These are phyloP conservation scores for Microcos paniculata DNA, from an alignment of 345 rosid genomes.

Conservation along the genomic window DNA sequence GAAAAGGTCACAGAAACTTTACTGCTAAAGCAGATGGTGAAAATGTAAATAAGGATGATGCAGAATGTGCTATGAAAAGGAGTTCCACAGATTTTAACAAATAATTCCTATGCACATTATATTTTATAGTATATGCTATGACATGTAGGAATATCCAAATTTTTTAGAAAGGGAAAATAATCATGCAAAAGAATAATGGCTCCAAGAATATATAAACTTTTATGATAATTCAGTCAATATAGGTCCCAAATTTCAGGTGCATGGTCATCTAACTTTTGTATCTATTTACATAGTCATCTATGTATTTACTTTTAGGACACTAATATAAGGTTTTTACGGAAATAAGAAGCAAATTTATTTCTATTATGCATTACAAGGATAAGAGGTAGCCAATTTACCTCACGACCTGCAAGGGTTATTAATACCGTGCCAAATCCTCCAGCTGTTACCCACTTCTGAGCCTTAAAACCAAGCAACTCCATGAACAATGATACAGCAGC, in stretches of 20 bases:
- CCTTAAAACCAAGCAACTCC: slow-evolving; percentile 92
- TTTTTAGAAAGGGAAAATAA: background rate
- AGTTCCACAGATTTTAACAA: background rate
- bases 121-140: background rate
- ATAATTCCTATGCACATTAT: background rate
- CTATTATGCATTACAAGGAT: background rate
- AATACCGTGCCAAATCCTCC: slow-evolving; percentile 98
- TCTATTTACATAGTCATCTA: background rate
- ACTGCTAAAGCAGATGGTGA: background rate
- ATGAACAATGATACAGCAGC: slow-evolving; percentile 88
- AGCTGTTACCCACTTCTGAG: slow-evolving; percentile 94
- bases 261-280: background rate
- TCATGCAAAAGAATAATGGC: background rate
- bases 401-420: slow-evolving; percentile 98
- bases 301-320: background rate
- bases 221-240: background rate
- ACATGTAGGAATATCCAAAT: background rate
- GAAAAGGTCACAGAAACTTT: slow-evolving; percentile 2
- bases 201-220: background rate
- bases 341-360: slow-evolving; percentile 13
- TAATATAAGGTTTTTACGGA: background rate
- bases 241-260: background rate
- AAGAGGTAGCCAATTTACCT: slow-evolving; percentile 47
- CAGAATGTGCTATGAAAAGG: background rate
- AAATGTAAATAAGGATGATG: background rate